Percentiles rank a stretch among this genome's conserved stretches.
Evolutionary conservation across 768 basidiomycete species (phyloP).

Genomic region (Daedaleopsis sinensis): DNA sequence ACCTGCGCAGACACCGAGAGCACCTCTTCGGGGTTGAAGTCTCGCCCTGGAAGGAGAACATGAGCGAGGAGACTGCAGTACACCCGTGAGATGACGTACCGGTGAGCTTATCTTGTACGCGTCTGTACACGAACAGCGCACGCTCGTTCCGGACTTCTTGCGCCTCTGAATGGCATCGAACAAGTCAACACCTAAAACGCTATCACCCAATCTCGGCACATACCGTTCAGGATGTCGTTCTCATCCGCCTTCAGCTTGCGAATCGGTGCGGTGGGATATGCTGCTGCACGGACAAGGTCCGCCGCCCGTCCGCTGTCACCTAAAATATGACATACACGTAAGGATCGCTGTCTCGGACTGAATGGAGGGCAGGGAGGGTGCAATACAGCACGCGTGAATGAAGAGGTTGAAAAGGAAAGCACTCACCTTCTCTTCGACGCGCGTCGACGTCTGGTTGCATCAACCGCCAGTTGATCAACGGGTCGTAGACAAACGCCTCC

Average conservation of each 20-base stretch:
- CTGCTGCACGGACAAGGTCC: conserved; percentile 68
- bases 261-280: conserved; percentile 76
- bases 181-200: neutral
- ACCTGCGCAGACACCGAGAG: conserved; percentile 85
- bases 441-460: conserved; percentile 80
- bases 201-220: conserved; percentile 21
- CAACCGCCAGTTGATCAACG: conserved; percentile 95
- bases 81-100: conserved; percentile 47
- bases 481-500: conserved; percentile 98
- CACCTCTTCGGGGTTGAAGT: conserved; percentile 85
- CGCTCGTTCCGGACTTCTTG: conserved; percentile 91
- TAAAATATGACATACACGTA: conserved; percentile 1
- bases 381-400: neutral
- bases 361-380: neutral
- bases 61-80: neutral
- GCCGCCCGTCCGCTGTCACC: conserved; percentile 13
- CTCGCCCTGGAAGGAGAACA: conserved; percentile 59
- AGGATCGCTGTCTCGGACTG: neutral
- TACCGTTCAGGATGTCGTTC: conserved; percentile 91
- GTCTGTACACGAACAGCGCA: conserved; percentile 89
- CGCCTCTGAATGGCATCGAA: conserved; percentile 44
- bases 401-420: neutral
- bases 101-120: conserved; percentile 93
- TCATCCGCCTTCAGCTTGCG: conserved; percentile 90
- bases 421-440: conserved; percentile 66